Conservation (phyloP, 257 asterid genomes). For the Plantago major region DNA sequence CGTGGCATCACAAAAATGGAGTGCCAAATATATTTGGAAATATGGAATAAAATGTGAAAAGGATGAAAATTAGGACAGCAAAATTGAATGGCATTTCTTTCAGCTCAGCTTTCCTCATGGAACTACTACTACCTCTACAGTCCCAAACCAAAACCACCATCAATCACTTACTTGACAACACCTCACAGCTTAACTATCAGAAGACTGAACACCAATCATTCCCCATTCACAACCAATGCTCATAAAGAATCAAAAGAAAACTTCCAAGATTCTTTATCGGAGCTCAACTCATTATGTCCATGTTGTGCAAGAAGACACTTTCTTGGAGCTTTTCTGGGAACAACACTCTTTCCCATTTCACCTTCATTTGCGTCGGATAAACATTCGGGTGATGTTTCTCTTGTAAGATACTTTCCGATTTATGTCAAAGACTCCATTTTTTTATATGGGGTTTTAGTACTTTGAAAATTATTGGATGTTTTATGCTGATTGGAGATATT, state of each 20-base stretch:
- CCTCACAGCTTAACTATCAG: constrained; percentile 16
- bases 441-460: neutral
- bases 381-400: constrained; percentile 34
- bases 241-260: constrained; percentile 19
- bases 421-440: constrained; percentile 4
- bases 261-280: constrained; percentile 13
- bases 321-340: constrained; percentile 40
- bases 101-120: constrained; percentile 22
- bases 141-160: constrained; percentile 19
- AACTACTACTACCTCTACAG: constrained; percentile 15
- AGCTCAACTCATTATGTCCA: constrained; percentile 34
- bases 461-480: neutral
- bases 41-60: neutral
- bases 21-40: no score
- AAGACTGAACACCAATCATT: neutral
- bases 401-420: constrained; percentile 30
- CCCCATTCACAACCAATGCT: constrained; percentile 19
- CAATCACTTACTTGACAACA: neutral
- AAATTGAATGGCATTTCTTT: constrained; percentile 15
- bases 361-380: constrained; percentile 43
- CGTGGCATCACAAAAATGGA: no score
- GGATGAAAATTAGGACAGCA: neutral
- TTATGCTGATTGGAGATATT: no score
- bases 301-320: constrained; percentile 53
- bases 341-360: constrained; percentile 34